Base-by-base conservation (phyloP, 768 basidiomycete genomes). In the Lanmaoa pseudosensibilis region DNA sequence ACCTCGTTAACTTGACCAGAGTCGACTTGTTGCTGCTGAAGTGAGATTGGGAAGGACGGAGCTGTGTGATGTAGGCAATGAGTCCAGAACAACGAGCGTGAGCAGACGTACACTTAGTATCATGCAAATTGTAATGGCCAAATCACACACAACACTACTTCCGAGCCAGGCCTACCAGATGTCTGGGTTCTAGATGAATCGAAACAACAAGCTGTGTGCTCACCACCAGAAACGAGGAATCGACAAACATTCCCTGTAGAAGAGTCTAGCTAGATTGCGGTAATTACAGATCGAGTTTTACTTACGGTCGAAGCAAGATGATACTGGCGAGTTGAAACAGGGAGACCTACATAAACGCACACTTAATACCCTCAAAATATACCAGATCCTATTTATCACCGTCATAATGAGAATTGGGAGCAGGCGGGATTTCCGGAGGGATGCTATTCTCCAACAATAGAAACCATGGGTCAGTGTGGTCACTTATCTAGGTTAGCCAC, bases 381-480 rank as follows among this genome's bases (percentile, higher is more conserved):
- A n/a, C n/a, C n/a, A n/a, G n/a, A n/a, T n/a, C n/a, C n/a, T n/a
- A n/a, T n/a, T n/a, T n/a, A 37, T 50, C 19, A 67, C 68, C 65
- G 48, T 56, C 57, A 62, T 62, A 8, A 68, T 62, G 1, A 38
- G 41, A 50, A 55, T 2, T 11, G 27, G 11, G 0, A 67, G 11
- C 27, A 52, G 6, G 30, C 8, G 18, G 1, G 23, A 59, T 37
- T 12, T 48, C 7, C 34, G 30, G 19, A 67, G 48, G 11, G 27
- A 43, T 21, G 52, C 46, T 56, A 69, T 62, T 51, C 59, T 45
- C 68, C 66, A 69, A 40, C 62, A 67, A 51, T 50, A 62, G 32
- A 67, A 67, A 7, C 62, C 50, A 8, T 69, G 68, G 2, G 57
- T 58, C 21, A 61, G 6, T 11, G 52, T 56, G 8, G 58, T 61